Conservation (phyloP, 495 filamentous ascomycete genomes). For the Elasticomyces elasticus region DNA sequence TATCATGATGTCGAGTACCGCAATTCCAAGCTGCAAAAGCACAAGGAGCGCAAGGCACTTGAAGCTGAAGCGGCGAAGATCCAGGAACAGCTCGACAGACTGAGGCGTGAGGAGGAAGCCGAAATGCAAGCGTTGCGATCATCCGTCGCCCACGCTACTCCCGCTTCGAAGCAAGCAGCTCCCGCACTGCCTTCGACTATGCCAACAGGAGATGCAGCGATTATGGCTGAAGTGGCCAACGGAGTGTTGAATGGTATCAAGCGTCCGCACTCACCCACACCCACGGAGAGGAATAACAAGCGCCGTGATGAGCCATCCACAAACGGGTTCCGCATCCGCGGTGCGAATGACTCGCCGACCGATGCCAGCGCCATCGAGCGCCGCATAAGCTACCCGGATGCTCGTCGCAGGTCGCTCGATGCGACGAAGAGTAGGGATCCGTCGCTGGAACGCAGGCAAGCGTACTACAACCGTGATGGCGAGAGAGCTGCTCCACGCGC, state of each 20-base stretch:
- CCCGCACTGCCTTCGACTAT: background rate
- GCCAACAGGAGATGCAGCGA: background rate
- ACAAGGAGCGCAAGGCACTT: conserved; percentile 36
- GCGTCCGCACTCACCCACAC: conserved; percentile 2
- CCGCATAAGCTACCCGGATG: conserved; percentile 7
- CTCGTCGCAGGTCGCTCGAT: conserved; percentile 1
- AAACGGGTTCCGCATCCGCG: conserved; percentile 13
- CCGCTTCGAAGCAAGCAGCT: background rate
- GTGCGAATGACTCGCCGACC: conserved; percentile 12
- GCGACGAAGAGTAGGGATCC: conserved; percentile 1
- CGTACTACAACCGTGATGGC: conserved; percentile 12
- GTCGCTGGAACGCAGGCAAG: conserved; percentile 14
- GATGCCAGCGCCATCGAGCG: background rate
- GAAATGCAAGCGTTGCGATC: conserved; percentile 11
- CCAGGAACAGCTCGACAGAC: conserved; percentile 13
- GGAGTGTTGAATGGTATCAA: background rate
- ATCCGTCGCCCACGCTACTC: background rate
- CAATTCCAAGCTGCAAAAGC: conserved; percentile 35
- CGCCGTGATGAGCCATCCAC: background rate
- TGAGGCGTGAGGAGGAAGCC: conserved; percentile 23
- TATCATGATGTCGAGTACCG: conserved; percentile 46
- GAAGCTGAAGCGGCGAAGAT: conserved; percentile 28
- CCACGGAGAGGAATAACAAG: background rate
- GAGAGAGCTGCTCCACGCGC: background rate
- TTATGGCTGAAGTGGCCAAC: background rate